phyloP scores from a whole-genome alignment of 352 stramenopile genomes.

The Synura sp. region DNA sequence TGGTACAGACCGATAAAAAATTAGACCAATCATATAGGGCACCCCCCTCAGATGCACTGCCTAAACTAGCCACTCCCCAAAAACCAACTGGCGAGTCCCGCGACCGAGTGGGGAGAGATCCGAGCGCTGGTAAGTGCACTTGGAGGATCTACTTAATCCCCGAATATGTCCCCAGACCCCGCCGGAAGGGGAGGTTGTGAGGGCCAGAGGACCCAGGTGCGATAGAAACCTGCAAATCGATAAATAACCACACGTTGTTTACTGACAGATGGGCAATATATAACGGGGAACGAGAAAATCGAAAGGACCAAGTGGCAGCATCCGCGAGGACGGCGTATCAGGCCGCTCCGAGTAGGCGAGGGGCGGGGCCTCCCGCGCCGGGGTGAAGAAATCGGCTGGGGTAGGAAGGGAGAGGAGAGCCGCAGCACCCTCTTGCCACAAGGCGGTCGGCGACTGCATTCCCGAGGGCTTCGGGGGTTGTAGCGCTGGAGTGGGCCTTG shows the following conservation, averaged over 20 bases:
- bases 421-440: not conserved
- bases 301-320: not conserved
- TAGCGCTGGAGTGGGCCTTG: conserved; percentile 10
- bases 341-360: not conserved
- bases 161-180: no score
- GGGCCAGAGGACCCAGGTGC: not conserved
- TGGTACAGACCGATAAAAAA: no score
- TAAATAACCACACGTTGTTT: not conserved
- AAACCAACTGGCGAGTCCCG: no score
- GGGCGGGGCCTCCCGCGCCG: not conserved
- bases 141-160: not conserved
- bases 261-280: not conserved
- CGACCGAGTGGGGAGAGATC: no score
- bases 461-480: not conserved
- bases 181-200: not conserved
- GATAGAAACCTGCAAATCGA: conserved; percentile 15
- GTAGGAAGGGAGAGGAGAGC: no score
- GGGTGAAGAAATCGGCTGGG: not conserved
- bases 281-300: not conserved
- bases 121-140: not conserved
- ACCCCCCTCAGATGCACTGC: not conserved
- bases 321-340: not conserved
- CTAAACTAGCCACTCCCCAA: conserved; percentile 10
- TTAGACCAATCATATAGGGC: not conserved
- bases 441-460: not conserved